phyloP scores from a whole-genome alignment of 2,329 filamentous ascomycete species.

The Apiospora malaysiana region DNA sequence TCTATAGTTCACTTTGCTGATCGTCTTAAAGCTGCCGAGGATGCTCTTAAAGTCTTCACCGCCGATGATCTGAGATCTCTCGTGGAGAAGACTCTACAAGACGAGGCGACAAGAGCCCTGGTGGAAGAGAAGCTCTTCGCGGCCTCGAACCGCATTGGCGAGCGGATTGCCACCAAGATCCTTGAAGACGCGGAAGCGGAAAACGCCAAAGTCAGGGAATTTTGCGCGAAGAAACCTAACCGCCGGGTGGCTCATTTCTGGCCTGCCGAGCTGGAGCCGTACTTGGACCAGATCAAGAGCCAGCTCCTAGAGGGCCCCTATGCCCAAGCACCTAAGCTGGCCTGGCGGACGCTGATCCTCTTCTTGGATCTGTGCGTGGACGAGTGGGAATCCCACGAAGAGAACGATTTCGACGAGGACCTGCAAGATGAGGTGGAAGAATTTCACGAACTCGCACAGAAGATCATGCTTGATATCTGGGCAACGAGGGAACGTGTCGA shows the following conservation, averaged over 20 bases:
- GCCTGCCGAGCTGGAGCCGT: neutral
- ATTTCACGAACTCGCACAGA: neutral
- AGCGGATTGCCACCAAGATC: neutral
- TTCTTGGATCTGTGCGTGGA: neutral
- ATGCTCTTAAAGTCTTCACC: neutral
- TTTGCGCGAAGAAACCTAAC: neutral
- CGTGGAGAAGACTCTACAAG: neutral
- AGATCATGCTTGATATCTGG: neutral
- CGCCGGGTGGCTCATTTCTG: neutral
- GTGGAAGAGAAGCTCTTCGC: neutral
- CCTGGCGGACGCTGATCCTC: neutral
- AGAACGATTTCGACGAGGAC: neutral
- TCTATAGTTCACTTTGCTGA: neutral
- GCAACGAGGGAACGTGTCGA: neutral
- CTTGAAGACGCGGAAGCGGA: neutral
- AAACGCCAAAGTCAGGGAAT: neutral
- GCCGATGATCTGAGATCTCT: neutral
- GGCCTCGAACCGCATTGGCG: neutral
- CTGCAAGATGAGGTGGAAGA: neutral
- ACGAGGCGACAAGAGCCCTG: neutral
- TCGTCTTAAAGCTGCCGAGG: neutral
- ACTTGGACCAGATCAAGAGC: neutral
- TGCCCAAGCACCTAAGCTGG: neutral
- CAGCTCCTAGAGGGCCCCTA: neutral
- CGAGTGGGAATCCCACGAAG: neutral